phyloP scores from a whole-genome alignment of 2,329 filamentous ascomycete genomes.

The Exophiala sideris region DNA sequence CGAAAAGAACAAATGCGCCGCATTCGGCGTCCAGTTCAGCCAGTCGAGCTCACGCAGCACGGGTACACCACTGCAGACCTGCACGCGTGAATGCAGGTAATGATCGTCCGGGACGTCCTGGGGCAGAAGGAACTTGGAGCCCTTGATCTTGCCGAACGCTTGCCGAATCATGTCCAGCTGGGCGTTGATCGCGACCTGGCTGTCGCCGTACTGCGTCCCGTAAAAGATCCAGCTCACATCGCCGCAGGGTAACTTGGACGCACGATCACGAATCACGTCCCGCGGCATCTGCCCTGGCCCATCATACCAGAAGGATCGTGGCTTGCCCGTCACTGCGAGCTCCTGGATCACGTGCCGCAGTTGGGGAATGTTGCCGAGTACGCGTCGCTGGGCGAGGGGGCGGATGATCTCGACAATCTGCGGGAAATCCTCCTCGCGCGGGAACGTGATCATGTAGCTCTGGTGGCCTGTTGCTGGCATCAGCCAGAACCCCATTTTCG shows the following conservation, averaged over 20 bases:
- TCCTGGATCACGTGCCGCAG: conserved; percentile 33
- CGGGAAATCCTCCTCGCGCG: conserved; percentile 36
- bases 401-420: conserved; percentile 39
- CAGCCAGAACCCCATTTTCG: conserved; percentile 28
- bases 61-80: conserved; percentile 31
- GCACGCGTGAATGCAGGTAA: conserved; percentile 31
- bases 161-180: conserved; percentile 30
- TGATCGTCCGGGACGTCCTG: conserved; percentile 32
- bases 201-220: conserved; percentile 32
- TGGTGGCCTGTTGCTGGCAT: conserved; percentile 36
- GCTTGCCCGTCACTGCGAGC: conserved; percentile 32
- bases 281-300: conserved; percentile 30
- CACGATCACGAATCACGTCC: conserved; percentile 30
- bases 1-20: conserved; percentile 34
- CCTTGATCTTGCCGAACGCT: conserved; percentile 31
- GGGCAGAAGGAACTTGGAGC: conserved; percentile 34
- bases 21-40: conserved; percentile 36
- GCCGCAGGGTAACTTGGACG: conserved; percentile 30
- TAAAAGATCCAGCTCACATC: conserved; percentile 35
- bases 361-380: conserved; percentile 33
- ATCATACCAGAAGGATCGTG: conserved; percentile 29
- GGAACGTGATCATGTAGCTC: conserved; percentile 42
- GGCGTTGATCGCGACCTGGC: conserved; percentile 24
- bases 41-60: conserved; percentile 34
- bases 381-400: conserved; percentile 30